Percentiles rank a stretch among this genome's conserved stretches.
Evolutionary conservation across 2,329 filamentous ascomycete genomes (phyloP).

Genomic region (Canariomyces notabilis): DNA sequence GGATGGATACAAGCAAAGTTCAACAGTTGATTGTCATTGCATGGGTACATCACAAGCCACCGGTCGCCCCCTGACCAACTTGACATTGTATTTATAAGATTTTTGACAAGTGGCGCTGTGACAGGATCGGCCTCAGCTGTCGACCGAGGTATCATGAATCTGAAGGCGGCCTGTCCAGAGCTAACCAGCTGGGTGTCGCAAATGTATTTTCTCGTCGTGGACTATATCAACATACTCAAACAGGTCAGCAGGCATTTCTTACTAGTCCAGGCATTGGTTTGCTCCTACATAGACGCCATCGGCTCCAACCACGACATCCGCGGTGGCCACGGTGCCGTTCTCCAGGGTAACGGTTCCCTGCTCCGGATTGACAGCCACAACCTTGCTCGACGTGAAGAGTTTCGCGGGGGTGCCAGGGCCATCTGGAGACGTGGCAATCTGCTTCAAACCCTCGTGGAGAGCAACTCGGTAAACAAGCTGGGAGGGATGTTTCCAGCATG

Average conservation of each 20-base stretch:
- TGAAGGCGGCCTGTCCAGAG: conserved; percentile 53
- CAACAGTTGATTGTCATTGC: conserved; percentile 37
- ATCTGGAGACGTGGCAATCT: conserved; percentile 35
- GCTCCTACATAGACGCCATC: conserved; percentile 45
- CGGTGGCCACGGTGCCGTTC: conserved; percentile 36
- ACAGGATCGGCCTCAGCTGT: conserved; percentile 30
- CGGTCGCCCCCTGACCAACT: conserved; percentile 41
- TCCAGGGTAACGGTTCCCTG: conserved; percentile 38
- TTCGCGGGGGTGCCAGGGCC: conserved; percentile 31
- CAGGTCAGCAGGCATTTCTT: background rate
- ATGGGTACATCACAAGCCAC: conserved; percentile 45
- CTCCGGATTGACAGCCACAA: conserved; percentile 39
- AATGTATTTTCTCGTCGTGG: conserved; percentile 27
- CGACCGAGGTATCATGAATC: conserved; percentile 46
- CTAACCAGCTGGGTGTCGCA: conserved; percentile 32
- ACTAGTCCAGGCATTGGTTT: background rate
- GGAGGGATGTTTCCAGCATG: conserved; percentile 51
- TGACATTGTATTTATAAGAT: conserved; percentile 27
- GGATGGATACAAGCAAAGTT: conserved; percentile 52
- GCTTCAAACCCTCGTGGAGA: conserved; percentile 49
- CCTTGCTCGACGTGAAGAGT: conserved; percentile 38
- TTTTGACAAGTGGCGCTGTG: conserved; percentile 31
- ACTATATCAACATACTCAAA: conserved; percentile 18
- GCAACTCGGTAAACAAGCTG: conserved; percentile 48
- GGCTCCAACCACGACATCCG: conserved; percentile 49